Base-by-base conservation (phyloP, 2,329 filamentous ascomycete species). In the Clonostachys chloroleuca region DNA sequence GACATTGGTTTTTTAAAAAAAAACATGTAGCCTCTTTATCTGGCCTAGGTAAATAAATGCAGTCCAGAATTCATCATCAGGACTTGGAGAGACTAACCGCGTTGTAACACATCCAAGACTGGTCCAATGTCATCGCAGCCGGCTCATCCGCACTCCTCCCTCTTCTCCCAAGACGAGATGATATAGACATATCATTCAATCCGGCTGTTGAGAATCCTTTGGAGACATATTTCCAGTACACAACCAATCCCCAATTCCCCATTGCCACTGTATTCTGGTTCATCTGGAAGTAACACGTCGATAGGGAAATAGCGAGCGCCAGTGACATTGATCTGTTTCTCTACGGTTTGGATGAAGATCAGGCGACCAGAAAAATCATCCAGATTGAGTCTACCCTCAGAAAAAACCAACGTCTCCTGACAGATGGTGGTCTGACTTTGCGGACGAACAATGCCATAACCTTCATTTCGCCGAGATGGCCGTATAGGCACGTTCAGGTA, bases 361-460 rank as follows among this genome's bases (percentile, higher is more conserved):
- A 36, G 56, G 87, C 85, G 0, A 68, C 87, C 14, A 79, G 87
- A 59, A 90, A 91, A 69, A 90, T 91, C 65, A 83, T 83, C 57
- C 72, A 86, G 52, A 89, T 92, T 50, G 87, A 92, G 61, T 65
- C 72, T 14, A 74, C 70, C 14, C 75, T 92, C 55, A 80, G 79
- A 42, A 83, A 89, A 91, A 64, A 86, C 82, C 1, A 90, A 85
- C 0, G 86, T 83, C 20, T 52, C 16, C 14, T 14, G 14, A 4
- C 33, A 18, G 44, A 42, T 17, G 18, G 13, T 12, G 51, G 49
- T 20, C 14, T 51, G 43, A 36, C 48, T 0, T 78, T 92, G 43
- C 77, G 87, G 30, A 91, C 87, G 6, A 90, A 89, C 67, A 84
- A 91, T 59, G 84, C 87, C 6, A 81, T 92, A 49, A 92, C 87